Conservation (phyloP, 1,139 yeast species). For the Komagataea norvegica region DNA sequence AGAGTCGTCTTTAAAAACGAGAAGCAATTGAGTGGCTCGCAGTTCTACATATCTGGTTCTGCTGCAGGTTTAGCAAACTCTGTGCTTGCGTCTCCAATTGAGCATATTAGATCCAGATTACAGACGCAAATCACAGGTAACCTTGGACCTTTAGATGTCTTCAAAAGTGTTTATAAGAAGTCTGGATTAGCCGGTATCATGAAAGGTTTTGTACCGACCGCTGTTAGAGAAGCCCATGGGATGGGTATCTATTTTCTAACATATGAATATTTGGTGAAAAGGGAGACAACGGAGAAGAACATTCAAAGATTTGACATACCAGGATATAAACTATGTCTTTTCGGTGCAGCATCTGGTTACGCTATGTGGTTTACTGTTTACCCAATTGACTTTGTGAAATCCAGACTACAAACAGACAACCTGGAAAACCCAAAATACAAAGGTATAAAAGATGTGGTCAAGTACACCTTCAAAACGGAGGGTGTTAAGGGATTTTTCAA, state of each 20-base stretch:
- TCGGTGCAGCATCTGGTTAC: constrained; percentile 84
- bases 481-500: constrained; percentile 79
- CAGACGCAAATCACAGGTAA: constrained; percentile 62
- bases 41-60: constrained; percentile 76
- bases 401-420: constrained; percentile 80
- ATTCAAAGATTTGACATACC: constrained; percentile 63
- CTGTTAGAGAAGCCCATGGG: constrained; percentile 79
- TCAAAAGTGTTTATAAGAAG: constrained; percentile 48
- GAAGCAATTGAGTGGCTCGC: constrained; percentile 41
- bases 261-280: constrained; percentile 76
- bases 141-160: constrained; percentile 78
- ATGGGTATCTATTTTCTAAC: constrained; percentile 86
- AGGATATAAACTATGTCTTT: constrained; percentile 77
- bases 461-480: constrained; percentile 44
- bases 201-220: constrained; percentile 76
- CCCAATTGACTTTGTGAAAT: constrained; percentile 83
- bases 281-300: constrained; percentile 43
- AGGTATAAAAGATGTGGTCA: constrained; percentile 45
- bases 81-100: constrained; percentile 84
- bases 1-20: constrained; percentile 49
- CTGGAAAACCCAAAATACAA: constrained; percentile 42
- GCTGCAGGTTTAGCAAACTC: constrained; percentile 90
- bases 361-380: constrained; percentile 77
- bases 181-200: constrained; percentile 60
- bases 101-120: constrained; percentile 84